Percentiles rank a stretch among this genome's conserved stretches.
These are phyloP conservation scores for Fusarium continuum DNA, from an alignment of 2,329 filamentous ascomycete genomes.

Conservation along the genomic window DNA sequence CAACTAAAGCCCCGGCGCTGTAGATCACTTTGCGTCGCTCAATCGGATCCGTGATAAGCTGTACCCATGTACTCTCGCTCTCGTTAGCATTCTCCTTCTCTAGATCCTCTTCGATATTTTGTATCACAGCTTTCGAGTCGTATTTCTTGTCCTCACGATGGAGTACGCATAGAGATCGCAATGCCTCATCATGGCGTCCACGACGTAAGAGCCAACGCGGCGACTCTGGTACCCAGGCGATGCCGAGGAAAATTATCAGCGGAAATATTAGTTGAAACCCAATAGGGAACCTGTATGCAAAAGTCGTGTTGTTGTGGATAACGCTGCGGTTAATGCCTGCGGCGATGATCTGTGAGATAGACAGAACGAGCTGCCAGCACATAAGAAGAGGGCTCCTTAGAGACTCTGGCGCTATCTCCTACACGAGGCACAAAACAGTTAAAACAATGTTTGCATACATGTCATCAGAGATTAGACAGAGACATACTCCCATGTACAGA, in stretches of 20 bases:
- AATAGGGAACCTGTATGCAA: conserved; percentile 49
- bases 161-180: conserved; percentile 52
- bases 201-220: conserved; percentile 49
- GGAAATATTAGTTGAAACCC: conserved; percentile 45
- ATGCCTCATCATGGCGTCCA: conserved; percentile 52
- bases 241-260: conserved; percentile 28
- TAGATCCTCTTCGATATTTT: conserved; percentile 55
- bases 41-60: conserved; percentile 54
- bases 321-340: conserved; percentile 46
- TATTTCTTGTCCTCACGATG: conserved; percentile 53
- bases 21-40: conserved; percentile 58
- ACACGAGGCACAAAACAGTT: not conserved
- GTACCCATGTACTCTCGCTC: conserved; percentile 49
- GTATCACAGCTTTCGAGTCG: conserved; percentile 49
- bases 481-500: conserved; percentile 48
- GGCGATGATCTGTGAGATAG: conserved; percentile 50
- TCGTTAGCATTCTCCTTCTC: conserved; percentile 48
- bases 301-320: conserved; percentile 42
- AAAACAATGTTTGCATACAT: not conserved
- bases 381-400: conserved; percentile 50
- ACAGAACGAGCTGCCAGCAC: conserved; percentile 53
- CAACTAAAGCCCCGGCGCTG: conserved; percentile 54
- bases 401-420: conserved; percentile 46
- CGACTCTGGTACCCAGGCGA: conserved; percentile 43
- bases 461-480: not conserved